phyloP scores from a whole-genome alignment of 148 eudicot genomes.

The Rhododendron mucronatum region DNA sequence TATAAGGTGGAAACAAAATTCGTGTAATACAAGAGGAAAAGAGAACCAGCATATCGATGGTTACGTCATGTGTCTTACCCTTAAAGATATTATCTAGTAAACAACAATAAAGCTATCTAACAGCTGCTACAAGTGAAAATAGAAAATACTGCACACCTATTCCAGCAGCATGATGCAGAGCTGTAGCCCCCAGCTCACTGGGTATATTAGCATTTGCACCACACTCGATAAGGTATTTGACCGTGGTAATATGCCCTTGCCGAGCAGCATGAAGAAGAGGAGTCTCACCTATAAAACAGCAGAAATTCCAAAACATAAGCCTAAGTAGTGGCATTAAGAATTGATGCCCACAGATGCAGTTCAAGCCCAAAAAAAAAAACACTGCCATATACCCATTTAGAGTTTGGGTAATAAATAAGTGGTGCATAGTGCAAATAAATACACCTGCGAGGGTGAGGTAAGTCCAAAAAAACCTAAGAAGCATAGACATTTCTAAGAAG shows the following conservation, averaged over 20 bases:
- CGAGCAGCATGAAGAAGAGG: conserved; percentile 92
- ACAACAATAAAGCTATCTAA: not conserved
- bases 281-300: conserved; percentile 62
- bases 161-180: conserved; percentile 92
- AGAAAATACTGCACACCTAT: conserved; percentile 37
- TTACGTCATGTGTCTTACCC: not conserved
- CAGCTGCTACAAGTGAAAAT: not conserved
- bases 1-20: conserved; percentile 1
- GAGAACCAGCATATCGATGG: not conserved
- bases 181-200: conserved; percentile 88
- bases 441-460: not conserved
- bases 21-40: not conserved
- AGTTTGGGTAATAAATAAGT: not conserved
- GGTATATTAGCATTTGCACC: conserved; percentile 74
- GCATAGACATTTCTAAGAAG: not conserved
- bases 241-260: conserved; percentile 73
- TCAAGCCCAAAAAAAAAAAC: not conserved
- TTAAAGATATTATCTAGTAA: not conserved
- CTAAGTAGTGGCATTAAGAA: not conserved
- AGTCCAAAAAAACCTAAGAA: not conserved
- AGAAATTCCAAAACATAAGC: not conserved
- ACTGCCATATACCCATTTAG: not conserved
- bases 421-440: not conserved
- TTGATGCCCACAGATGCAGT: not conserved
- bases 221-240: conserved; percentile 68